phyloP scores from a whole-genome alignment of 768 basidiomycete species.

The Calocybe gangraenosa region DNA sequence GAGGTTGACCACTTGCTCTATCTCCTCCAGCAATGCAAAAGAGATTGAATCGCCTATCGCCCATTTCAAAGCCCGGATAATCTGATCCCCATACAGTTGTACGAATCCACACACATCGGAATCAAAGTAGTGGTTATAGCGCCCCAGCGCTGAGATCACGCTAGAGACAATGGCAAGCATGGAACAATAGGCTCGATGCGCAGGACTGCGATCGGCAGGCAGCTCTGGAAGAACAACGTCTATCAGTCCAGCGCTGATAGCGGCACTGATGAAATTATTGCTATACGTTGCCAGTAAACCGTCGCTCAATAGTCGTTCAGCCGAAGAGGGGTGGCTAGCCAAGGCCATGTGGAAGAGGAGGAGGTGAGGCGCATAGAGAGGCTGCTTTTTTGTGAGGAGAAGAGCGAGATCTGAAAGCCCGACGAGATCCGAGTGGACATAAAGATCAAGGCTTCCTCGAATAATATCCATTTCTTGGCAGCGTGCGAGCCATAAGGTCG shows the following conservation, averaged over 20 bases:
- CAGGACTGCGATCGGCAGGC: slow-evolving; percentile 72
- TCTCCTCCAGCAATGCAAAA: slow-evolving; percentile 73
- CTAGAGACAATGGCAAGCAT: slow-evolving; percentile 80
- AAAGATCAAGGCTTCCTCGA: slow-evolving; percentile 67
- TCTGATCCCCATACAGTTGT: slow-evolving; percentile 80
- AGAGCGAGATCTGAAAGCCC: slow-evolving; percentile 65
- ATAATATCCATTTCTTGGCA: slow-evolving; percentile 83
- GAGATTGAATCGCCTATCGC: slow-evolving; percentile 77
- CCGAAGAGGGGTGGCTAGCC: slow-evolving; percentile 69
- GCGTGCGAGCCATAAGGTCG: slow-evolving; percentile 71
- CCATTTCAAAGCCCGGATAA: slow-evolving; percentile 76
- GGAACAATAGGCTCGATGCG: slow-evolving; percentile 76
- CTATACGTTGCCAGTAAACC: slow-evolving; percentile 80
- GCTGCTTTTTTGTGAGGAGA: slow-evolving; percentile 57
- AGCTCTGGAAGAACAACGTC: slow-evolving; percentile 64
- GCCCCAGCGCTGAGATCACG: slow-evolving; percentile 58
- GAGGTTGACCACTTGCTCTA: slow-evolving; percentile 73
- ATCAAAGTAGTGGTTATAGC: slow-evolving; percentile 74
- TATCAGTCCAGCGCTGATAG: slow-evolving; percentile 73
- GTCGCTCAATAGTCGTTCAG: slow-evolving; percentile 82
- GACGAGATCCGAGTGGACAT: slow-evolving; percentile 62
- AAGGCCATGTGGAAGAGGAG: slow-evolving; percentile 86
- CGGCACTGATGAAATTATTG: slow-evolving; percentile 72
- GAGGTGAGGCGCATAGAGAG: slow-evolving; percentile 73
- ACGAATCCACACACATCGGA: slow-evolving; percentile 84